Base-by-base conservation (phyloP, 192 early-diverging fungal genomes). In the Rhizophagus prolifer region DNA sequence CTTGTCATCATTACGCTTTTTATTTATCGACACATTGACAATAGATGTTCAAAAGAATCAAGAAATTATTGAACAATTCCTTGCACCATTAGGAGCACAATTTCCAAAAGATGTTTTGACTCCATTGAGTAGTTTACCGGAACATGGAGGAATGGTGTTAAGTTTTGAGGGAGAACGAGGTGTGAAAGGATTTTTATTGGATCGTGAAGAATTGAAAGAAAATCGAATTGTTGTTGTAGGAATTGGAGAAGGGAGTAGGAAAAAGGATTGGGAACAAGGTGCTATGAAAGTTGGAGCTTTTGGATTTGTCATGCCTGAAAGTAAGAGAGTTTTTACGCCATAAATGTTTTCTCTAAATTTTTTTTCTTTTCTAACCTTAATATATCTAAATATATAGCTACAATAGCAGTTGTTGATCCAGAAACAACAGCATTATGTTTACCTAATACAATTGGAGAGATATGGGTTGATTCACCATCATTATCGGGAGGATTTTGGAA, bases 391-490 rank as follows among this genome's bases (percentile, higher is more conserved):
- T n/a, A 50, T 36, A 63, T 75, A 83, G 86, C 88, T 6, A 91
- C 90, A 0, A 81, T 95, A 13, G 93, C 90, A 2, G 88, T 96
- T 58, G 94, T 96, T 0, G 92, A 96, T 71, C 93, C 94, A 2
- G 91, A 94, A 58, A 93, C 93, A 72, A 89, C 88, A 16, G 88
- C 90, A 23, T 81, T 96, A 36, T 93, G 91, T 58, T 86, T 90
- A 9, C 83, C 90, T 1, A 88, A 93, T 80, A 85, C 88, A 2
- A 88, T 95, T 70, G 94, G 94, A 59, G 94, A 96, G 84, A 86
- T 96, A n/a, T 95, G 94, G 93, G 85, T 95, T 9, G 86, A 90
- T 78, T 90, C 92, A 4, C 90, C 91, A 16, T 89, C 86, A 31
- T 82, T 96, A 58, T 88, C 90, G 9, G 87, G 86, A 30, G 91